Evolutionary conservation across 225 moss, liverwort and hornwort species (phyloP).

Genomic region (Straminergon stramineum): DNA sequence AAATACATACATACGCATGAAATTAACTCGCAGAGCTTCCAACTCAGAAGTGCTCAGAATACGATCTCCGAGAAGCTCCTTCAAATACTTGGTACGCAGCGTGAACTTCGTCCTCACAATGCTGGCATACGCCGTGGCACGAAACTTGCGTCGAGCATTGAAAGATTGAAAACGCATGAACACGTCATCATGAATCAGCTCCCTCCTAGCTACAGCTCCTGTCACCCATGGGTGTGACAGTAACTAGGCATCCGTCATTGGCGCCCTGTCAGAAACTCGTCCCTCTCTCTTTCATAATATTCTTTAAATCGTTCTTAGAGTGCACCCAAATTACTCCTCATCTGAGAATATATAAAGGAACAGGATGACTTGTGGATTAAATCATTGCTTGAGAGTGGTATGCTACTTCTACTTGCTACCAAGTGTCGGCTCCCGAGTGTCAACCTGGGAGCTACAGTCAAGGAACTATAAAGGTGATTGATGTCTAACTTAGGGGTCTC

Average conservation of each 20-base stretch:
- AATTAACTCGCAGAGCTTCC: constrained; percentile 53
- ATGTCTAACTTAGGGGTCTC: neutral
- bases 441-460: neutral
- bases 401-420: neutral
- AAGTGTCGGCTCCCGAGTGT: neutral
- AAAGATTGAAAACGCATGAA: constrained; percentile 58
- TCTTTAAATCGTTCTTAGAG: neutral
- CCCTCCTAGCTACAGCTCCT: constrained; percentile 54
- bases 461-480: neutral
- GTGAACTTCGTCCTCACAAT: constrained; percentile 70
- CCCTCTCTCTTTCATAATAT: neutral
- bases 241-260: constrained; percentile 54
- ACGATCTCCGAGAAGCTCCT: constrained; percentile 57
- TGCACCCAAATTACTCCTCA: neutral
- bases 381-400: neutral
- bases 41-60: constrained; percentile 39
- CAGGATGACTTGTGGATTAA: neutral
- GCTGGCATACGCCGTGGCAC: constrained; percentile 76
- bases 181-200: constrained; percentile 51
- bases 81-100: constrained; percentile 72
- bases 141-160: constrained; percentile 83
- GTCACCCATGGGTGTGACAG: constrained; percentile 78
- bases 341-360: neutral
- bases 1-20: constrained; percentile 51
- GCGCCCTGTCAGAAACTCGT: constrained; percentile 34